Conservation (phyloP, 2,329 filamentous ascomycete genomes). For the Xylaria sp. region DNA sequence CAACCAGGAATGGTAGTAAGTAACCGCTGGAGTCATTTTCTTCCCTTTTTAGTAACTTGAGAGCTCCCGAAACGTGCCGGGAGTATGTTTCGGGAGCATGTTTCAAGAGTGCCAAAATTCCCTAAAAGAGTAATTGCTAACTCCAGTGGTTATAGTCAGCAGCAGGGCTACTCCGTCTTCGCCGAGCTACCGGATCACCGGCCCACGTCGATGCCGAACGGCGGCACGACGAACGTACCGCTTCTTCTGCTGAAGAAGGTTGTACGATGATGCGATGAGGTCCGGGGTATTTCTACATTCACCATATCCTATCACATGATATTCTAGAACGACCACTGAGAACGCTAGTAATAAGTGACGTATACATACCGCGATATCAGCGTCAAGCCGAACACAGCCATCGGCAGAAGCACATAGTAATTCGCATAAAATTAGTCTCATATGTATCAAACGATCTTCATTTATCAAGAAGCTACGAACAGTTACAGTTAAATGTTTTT, state of each 20-base stretch:
- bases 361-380: background rate
- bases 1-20: slow-evolving; percentile 29
- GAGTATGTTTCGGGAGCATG: too few species aligned
- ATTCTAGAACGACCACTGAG: background rate
- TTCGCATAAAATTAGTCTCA: background rate
- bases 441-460: background rate
- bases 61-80: too few species aligned
- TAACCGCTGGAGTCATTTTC: too few species aligned
- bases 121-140: too few species aligned
- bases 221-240: background rate
- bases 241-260: slow-evolving; percentile 14
- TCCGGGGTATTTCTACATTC: background rate
- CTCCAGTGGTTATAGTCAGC: too few species aligned
- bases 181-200: background rate
- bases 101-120: too few species aligned
- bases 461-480: slow-evolving; percentile 51
- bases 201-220: background rate
- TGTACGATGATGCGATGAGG: background rate
- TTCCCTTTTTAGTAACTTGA: too few species aligned
- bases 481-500: slow-evolving; percentile 71
- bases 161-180: slow-evolving; percentile 25
- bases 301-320: background rate
- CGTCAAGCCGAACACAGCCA: background rate
- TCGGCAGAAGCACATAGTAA: background rate
- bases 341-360: background rate